Conservation (phyloP, 306 rosid genomes). For the Oxytropis ochrocephala region DNA sequence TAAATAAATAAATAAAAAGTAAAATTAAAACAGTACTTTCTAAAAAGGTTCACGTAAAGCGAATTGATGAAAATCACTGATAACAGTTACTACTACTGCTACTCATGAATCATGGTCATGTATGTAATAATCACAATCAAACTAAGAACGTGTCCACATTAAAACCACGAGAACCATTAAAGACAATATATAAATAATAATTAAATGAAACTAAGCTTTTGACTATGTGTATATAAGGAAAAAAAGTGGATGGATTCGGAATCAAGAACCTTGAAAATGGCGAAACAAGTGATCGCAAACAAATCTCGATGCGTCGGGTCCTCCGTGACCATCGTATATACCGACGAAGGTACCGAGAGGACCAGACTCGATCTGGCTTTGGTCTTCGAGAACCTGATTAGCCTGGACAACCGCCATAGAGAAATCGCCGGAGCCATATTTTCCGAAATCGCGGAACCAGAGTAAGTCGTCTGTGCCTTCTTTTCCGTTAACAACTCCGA, state of each 20-base stretch:
- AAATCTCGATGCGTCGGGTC: conserved; percentile 57
- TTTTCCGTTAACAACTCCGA: conserved; percentile 31
- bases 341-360: conserved; percentile 77
- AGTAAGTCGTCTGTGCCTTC: conserved; percentile 50
- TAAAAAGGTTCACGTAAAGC: conserved; percentile 31
- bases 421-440: conserved; percentile 58
- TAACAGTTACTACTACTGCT: conserved; percentile 13
- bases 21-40: conserved; percentile 14
- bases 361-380: conserved; percentile 73
- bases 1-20: not conserved
- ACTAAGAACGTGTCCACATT: conserved; percentile 21
- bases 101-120: conserved; percentile 6
- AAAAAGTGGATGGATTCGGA: not conserved
- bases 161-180: conserved; percentile 19
- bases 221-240: not conserved
- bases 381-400: conserved; percentile 74
- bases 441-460: conserved; percentile 63
- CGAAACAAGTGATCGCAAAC: conserved; percentile 60
- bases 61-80: conserved; percentile 22
- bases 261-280: conserved; percentile 61
- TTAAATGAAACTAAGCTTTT: not conserved
- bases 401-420: conserved; percentile 85
- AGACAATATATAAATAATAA: not conserved
- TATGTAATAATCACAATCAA: not conserved
- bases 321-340: conserved; percentile 80